Percentiles rank a stretch among this genome's conserved stretches.
Conservation (phyloP, 1,139 yeast genomes). For the Geotrichum cucujoidarum region DNA sequence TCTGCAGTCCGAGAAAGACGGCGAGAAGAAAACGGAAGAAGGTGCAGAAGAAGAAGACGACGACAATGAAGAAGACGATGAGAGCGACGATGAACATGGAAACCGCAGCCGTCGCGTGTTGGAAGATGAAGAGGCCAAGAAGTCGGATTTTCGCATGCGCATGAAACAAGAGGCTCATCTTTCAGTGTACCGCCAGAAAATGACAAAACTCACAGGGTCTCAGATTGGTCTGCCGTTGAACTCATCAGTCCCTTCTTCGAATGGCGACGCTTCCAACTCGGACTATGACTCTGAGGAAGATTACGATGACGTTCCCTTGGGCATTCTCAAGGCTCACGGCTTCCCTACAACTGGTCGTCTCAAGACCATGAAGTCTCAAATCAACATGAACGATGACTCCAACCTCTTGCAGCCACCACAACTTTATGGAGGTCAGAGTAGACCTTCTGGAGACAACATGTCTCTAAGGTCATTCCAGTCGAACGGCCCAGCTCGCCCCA, state of each 20-base stretch:
- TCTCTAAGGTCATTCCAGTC: slow-evolving; percentile 21
- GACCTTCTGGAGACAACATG: slow-evolving; percentile 15
- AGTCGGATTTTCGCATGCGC: slow-evolving; percentile 32
- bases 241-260: slow-evolving; percentile 3
- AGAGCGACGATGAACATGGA: slow-evolving; percentile 11
- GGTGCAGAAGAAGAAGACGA: slow-evolving; percentile 7
- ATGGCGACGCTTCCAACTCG: slow-evolving; percentile 20
- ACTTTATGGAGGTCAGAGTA: slow-evolving; percentile 8
- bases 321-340: slow-evolving; percentile 41
- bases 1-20: slow-evolving; percentile 8
- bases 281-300: slow-evolving; percentile 33
- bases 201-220: slow-evolving; percentile 40
- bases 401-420: slow-evolving; percentile 8
- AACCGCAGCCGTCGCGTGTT: slow-evolving; percentile 20
- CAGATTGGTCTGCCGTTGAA: slow-evolving; percentile 23
- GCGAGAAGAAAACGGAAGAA: slow-evolving; percentile 3
- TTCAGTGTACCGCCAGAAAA: slow-evolving; percentile 40
- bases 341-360: slow-evolving; percentile 32
- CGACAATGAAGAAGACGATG: slow-evolving; percentile 11
- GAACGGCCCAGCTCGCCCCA: slow-evolving; percentile 4
- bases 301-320: slow-evolving; percentile 41
- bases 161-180: slow-evolving; percentile 41
- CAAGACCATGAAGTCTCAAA: slow-evolving; percentile 26
- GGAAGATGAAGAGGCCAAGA: slow-evolving; percentile 28
- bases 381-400: slow-evolving; percentile 17